Evolutionary conservation across 208 protist genomes (phyloP), one percentile per base, ranked within the genome.

Genomic region (Entamoeba histolytica): DNA sequence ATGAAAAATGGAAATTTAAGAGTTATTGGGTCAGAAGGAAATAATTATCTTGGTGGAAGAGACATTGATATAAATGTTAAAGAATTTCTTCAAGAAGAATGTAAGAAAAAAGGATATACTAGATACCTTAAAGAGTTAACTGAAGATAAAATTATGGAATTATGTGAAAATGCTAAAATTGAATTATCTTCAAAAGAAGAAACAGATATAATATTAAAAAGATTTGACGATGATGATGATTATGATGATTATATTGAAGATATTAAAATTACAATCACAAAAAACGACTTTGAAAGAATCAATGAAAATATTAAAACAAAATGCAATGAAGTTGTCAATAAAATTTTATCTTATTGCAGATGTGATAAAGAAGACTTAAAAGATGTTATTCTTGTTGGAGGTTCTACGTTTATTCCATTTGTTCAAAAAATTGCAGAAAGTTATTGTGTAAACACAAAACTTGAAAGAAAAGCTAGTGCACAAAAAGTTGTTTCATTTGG

Each of bases 1-100:
- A 98, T 99, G 50, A 52, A 52, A 94, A 95, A 95, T 57, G 78
- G 73, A 6, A 98, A 98, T 93, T 97, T 99, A 10, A 99, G 99
- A 95, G 98, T 8, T 93, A 15, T 93, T 91, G 8, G 49, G 3
- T 91, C 92, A 93, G 73, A 78, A 4, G 92, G 92, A 87, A 15
- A 93, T 93, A 91, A 15, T 93, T 61, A 8, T 91, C 12, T 93
- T 8, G 92, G 92, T 91, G 61, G 12, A 93, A 17, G 1, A 91
- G 92, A 93, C 14, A 91, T 93, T 8, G 57, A 93, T 15, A 15
- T 52, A 0, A 15, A 7, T 15, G 4, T 52, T 7, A 52, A 52
- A 52, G 0, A 52, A 5, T 52, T 17, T 52, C 12, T 52, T 52
- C 14, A 17, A 15, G 14, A 52, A 52, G 50, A 52, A 4, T 44